Base-by-base conservation (phyloP, 805 yeast species). In the Hanseniaspora lindneri region DNA sequence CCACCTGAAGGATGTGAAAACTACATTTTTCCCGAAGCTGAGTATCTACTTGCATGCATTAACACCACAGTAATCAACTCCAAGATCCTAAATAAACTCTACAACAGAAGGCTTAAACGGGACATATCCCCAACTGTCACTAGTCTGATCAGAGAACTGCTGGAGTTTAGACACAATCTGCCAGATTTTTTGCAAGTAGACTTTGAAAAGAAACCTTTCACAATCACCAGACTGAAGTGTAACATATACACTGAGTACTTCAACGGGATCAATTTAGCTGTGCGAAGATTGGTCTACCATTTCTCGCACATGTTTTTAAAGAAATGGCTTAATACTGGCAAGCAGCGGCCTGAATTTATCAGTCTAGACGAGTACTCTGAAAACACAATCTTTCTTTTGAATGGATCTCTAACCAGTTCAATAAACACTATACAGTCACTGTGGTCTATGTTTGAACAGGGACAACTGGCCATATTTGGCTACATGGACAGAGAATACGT, bases 401-500 rank as follows among this genome's bases (percentile, higher is more conserved):
- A 82, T 60, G 80, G 87, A 3, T 80, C 88, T 0, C 77, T 83
- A 60, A 89, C 82, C 58, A 89, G 87, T 0, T 80, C 88, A 0
- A 80, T 83, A 41, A 81, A 82, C 58, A 78, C 87, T 0, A 75
- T 83, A 34, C 68, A 84, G 53, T 76, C 82, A 0, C 65, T 83
- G 3, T 82, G 89, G 89, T 78, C 81, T 0, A 65, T 83, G 41
- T 68, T 79, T 59, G 84, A 83, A 0, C 83, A 79, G 50, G 81
- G 80, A 54, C 80, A 80, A 86, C 79, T 83, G n/a, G 89, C 94
- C 0, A 62, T 82, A 39, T 83, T 83, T 64, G 92, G 94, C 2
- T 83, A 84, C 69, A 82, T 83, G 89, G 94, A 83, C 59, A 69
- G 94, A 56, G 94, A 83, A 57, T 83, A 83, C 58, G 65, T 83